These are phyloP conservation scores for Dispira simplex DNA, from an alignment of 192 early-diverging fungal genomes.

Conservation along the genomic window DNA sequence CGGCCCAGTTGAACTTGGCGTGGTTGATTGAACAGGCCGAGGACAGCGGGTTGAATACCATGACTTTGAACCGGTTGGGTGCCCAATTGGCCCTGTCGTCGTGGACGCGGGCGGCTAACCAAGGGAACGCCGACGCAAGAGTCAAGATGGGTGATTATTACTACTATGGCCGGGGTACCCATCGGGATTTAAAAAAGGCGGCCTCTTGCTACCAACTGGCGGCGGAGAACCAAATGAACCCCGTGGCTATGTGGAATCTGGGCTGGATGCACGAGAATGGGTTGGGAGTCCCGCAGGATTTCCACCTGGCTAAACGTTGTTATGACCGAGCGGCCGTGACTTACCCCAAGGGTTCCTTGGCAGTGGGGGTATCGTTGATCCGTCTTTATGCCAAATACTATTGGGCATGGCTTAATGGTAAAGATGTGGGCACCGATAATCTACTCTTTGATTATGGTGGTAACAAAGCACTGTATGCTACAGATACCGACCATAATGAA, in stretches of 20 bases:
- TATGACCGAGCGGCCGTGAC: constrained; percentile 71
- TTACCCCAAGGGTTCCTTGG: constrained; percentile 67
- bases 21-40: constrained; percentile 55
- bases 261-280: constrained; percentile 96
- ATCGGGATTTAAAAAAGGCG: constrained; percentile 51
- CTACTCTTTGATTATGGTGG: constrained; percentile 21
- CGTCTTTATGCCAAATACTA: constrained; percentile 49
- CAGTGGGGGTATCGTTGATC: constrained; percentile 56
- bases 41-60: neutral
- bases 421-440: constrained; percentile 32
- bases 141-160: constrained; percentile 92
- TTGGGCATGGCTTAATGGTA: constrained; percentile 43
- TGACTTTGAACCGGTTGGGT: neutral
- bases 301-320: constrained; percentile 80
- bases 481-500: constrained; percentile 11
- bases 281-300: constrained; percentile 78
- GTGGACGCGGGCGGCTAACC: constrained; percentile 92
- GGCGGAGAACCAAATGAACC: constrained; percentile 51
- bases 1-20: constrained; percentile 81
- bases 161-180: constrained; percentile 64
- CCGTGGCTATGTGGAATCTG: constrained; percentile 91
- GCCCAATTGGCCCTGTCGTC: constrained; percentile 56
- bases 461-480: neutral
- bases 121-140: constrained; percentile 75
- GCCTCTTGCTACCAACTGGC: constrained; percentile 72